phyloP scores from a whole-genome alignment of 2,329 filamentous ascomycete species.

The Laburnicola sp. region DNA sequence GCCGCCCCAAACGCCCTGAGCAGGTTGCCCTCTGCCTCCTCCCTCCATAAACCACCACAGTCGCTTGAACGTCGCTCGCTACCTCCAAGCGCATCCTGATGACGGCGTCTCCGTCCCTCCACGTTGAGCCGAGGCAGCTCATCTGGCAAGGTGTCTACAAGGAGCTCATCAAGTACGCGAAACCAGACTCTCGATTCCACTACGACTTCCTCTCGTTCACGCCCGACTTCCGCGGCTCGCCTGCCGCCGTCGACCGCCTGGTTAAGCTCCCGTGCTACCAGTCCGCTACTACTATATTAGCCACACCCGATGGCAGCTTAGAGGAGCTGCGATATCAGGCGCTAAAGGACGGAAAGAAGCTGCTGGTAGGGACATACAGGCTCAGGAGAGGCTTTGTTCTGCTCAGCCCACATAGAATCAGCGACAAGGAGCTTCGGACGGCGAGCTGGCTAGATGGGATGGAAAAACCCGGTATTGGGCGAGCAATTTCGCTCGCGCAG shows the following conservation, averaged over 20 bases:
- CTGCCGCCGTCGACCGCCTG: slow-evolving; percentile 38
- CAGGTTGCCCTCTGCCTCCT: neutral
- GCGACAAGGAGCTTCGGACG: slow-evolving; percentile 29
- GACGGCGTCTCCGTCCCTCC: slow-evolving; percentile 17
- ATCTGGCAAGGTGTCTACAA: slow-evolving; percentile 41
- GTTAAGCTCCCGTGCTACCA: slow-evolving; percentile 39
- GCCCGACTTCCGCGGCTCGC: slow-evolving; percentile 48
- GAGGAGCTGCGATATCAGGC: slow-evolving; percentile 46
- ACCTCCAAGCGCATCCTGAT: slow-evolving; percentile 15
- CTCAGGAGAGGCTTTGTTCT: slow-evolving; percentile 50
- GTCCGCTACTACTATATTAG: slow-evolving; percentile 41
- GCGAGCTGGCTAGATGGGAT: slow-evolving; percentile 51
- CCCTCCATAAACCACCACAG: slow-evolving; percentile 2
- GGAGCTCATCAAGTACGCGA: slow-evolving; percentile 44
- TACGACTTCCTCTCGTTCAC: slow-evolving; percentile 50
- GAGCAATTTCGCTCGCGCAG: slow-evolving; percentile 41
- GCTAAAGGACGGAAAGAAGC: slow-evolving; percentile 46
- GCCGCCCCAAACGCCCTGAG: neutral
- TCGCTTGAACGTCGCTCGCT: slow-evolving; percentile 5
- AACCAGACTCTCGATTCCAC: slow-evolving; percentile 51
- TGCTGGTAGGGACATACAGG: slow-evolving; percentile 49
- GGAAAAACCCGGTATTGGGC: slow-evolving; percentile 46
- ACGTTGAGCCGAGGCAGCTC: slow-evolving; percentile 16
- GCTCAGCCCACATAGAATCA: slow-evolving; percentile 44
- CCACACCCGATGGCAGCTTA: slow-evolving; percentile 52